phyloP scores from a whole-genome alignment of 139 green algal species.

The Closterium sp. region DNA sequence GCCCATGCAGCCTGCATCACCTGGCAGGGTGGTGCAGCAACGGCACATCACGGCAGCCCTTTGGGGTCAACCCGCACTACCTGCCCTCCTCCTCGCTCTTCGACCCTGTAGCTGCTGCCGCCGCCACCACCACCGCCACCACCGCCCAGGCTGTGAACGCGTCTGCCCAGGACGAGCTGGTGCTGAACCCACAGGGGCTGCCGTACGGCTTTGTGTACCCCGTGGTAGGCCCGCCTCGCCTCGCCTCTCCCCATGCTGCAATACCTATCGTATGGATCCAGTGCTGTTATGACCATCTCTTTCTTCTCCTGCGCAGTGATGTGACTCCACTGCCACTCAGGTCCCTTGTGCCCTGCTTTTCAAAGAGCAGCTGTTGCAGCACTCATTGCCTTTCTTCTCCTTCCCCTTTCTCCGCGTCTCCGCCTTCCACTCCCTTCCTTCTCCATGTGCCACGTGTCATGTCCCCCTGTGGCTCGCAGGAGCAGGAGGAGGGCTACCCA shows the following conservation, averaged over 20 bases:
- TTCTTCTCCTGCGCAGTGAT: no score
- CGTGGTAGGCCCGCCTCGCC: background rate
- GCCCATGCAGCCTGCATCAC: background rate
- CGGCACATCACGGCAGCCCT: constrained; percentile 2
- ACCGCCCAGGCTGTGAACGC: background rate
- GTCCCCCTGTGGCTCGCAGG: constrained; percentile 52
- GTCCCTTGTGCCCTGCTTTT: no score
- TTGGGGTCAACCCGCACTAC: constrained; percentile 23
- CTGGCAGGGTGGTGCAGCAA: background rate
- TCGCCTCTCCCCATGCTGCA: no score
- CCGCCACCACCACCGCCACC: no score
- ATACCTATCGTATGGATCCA: background rate
- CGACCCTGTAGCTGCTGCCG: background rate
- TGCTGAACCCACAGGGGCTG: background rate
- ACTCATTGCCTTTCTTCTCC: no score
- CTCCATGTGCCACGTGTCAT: no score
- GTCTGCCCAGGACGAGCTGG: background rate
- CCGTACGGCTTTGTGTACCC: background rate
- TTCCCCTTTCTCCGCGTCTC: no score
- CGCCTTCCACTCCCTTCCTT: no score
- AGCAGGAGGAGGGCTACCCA: constrained; percentile 60
- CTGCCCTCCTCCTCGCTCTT: background rate
- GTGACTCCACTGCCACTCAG: no score
- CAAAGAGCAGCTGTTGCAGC: no score
- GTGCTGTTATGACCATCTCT: no score